These are phyloP conservation scores for Cyphellophora attinorum DNA, from an alignment of 2,329 filamentous ascomycete species.

Conservation along the genomic window DNA sequence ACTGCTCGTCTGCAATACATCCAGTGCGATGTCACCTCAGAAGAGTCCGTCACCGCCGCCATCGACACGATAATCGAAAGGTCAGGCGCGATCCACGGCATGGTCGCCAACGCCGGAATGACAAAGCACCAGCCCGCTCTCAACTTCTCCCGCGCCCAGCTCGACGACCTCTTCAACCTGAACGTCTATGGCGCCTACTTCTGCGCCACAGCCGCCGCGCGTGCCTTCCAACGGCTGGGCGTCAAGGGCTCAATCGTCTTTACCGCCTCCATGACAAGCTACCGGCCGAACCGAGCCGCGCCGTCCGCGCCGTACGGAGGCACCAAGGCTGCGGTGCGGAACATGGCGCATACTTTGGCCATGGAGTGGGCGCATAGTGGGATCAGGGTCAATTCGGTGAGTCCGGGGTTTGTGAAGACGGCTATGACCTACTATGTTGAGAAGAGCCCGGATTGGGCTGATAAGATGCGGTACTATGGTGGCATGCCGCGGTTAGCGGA, in stretches of 20 bases:
- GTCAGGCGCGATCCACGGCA: conserved; percentile 6
- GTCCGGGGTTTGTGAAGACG: conserved; percentile 17
- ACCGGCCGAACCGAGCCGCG: conserved; percentile 41
- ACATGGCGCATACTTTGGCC: conserved; percentile 53
- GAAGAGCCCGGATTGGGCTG: conserved; percentile 45
- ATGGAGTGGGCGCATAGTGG: conserved; percentile 16
- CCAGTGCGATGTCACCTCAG: conserved; percentile 8
- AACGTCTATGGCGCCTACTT: conserved; percentile 21
- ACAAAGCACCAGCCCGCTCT: conserved; percentile 38
- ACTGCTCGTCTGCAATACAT: conserved; percentile 16
- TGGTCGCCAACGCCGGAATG: conserved; percentile 20
- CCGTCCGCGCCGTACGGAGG: conserved; percentile 21
- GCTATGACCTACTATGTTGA: conserved; percentile 43
- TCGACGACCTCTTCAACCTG: conserved; percentile 34
- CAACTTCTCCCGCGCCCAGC: conserved; percentile 30
- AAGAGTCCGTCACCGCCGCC: conserved; percentile 4
- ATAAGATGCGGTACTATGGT: conserved; percentile 49
- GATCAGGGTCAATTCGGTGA: conserved; percentile 15
- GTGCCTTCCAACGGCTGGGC: conserved; percentile 32
- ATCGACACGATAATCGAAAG: conserved; percentile 7
- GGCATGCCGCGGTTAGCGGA: conserved; percentile 47
- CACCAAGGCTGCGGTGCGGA: conserved; percentile 55
- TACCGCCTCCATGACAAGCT: conserved; percentile 39
- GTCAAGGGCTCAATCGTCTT: conserved; percentile 30
- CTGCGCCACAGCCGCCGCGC: conserved; percentile 22